A percentile compares a stretch with the other conserved stretches of the same genome.
Conservation (phyloP, 1,284 basidiomycete genomes). For the Earliella scabrosa region DNA sequence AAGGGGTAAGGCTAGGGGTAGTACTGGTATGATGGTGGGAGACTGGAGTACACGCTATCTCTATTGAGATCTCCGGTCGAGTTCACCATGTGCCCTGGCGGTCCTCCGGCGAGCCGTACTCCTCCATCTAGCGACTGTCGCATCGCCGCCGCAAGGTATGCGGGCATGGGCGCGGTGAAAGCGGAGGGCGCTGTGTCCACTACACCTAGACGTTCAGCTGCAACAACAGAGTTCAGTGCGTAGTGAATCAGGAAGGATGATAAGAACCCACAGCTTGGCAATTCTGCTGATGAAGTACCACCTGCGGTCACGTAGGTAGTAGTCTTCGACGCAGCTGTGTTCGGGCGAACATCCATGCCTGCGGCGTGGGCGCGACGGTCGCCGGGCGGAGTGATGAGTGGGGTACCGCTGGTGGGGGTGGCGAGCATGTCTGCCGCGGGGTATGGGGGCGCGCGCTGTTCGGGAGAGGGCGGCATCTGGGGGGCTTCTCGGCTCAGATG, state of each 20-base stretch:
- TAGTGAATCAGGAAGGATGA: too few relatives aligned
- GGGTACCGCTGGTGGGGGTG: neutral
- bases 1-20: slow-evolving; percentile 1
- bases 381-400: neutral
- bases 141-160: neutral
- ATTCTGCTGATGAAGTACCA: neutral
- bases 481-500: neutral
- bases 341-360: neutral
- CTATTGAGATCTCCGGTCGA: neutral
- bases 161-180: neutral
- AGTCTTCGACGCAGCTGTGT: neutral
- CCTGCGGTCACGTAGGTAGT: neutral
- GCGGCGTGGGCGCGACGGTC: neutral
- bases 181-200: neutral
- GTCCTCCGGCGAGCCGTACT: slow-evolving; percentile 11
- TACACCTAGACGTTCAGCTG: neutral
- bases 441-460: neutral
- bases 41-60: slow-evolving; percentile 5
- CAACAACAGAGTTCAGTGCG: too few relatives aligned
- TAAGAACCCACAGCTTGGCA: neutral
- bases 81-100: neutral
- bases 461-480: neutral
- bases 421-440: neutral
- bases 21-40: slow-evolving; percentile 13
- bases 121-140: slow-evolving; percentile 14